Conservation (phyloP, 2,329 filamentous ascomycete species). For the Phialophora expanda region DNA sequence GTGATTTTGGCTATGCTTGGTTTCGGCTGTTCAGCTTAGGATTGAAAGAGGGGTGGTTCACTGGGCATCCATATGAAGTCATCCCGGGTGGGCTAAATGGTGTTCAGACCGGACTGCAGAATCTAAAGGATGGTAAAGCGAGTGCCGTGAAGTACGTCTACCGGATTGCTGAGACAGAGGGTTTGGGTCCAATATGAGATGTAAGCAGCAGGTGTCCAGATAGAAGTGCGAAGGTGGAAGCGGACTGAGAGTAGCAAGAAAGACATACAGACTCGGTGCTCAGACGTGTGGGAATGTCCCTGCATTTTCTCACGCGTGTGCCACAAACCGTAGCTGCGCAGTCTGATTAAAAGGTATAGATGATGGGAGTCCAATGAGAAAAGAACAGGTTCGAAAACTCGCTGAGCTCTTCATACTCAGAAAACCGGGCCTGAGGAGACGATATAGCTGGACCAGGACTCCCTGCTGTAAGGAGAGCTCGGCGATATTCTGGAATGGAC, state of each 20-base stretch:
- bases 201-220: background rate
- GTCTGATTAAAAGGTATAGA: background rate
- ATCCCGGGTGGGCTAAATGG: constrained; percentile 60
- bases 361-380: background rate
- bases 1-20: constrained; percentile 54
- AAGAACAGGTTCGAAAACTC: background rate
- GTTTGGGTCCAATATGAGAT: background rate
- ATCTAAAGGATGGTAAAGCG: constrained; percentile 64
- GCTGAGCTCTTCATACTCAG: too few relatives aligned
- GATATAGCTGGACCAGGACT: too few relatives aligned
- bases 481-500: too few relatives aligned
- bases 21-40: constrained; percentile 54
- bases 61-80: constrained; percentile 57
- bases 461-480: too few relatives aligned
- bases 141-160: constrained; percentile 68
- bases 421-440: too few relatives aligned
- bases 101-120: constrained; percentile 58
- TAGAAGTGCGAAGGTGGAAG: background rate
- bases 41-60: constrained; percentile 57
- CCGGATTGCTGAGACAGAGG: constrained; percentile 2
- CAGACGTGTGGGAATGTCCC: background rate
- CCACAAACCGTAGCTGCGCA: background rate
- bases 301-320: too few relatives aligned
- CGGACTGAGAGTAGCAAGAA: background rate
- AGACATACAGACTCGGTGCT: background rate